Evolutionary conservation across 371 early-diverging fungal genomes (phyloP).

Genomic region (Apophysomyces elegans): DNA sequence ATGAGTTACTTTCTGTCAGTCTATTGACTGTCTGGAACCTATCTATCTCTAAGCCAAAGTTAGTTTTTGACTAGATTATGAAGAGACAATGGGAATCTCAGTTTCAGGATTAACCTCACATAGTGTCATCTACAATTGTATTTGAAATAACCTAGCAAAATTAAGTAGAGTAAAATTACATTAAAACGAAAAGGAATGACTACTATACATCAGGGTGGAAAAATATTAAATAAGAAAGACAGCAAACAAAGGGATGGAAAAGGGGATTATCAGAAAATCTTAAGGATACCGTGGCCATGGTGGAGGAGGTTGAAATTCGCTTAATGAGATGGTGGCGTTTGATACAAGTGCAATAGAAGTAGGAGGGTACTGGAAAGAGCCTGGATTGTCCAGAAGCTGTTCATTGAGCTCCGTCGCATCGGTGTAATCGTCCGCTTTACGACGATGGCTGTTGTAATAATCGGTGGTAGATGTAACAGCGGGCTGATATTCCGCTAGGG

Average conservation of each 20-base stretch:
- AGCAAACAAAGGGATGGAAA: neutral
- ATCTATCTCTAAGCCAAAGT: no score
- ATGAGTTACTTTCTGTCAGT: no score
- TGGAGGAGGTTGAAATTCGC: conserved; percentile 1
- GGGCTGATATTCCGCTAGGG: neutral
- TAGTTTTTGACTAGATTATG: no score
- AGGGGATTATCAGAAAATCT: neutral
- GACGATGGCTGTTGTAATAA: conserved; percentile 2
- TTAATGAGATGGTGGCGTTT: neutral
- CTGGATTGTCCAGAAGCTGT: neutral
- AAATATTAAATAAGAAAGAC: neutral
- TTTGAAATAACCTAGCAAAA: neutral
- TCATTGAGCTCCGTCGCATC: neutral
- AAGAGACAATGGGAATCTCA: no score
- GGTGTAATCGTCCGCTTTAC: conserved; percentile 2
- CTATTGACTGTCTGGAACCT: no score
- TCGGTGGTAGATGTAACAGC: neutral
- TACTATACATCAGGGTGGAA: neutral
- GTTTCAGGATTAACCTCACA: no score
- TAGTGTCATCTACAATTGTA: no score
- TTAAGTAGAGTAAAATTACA: neutral
- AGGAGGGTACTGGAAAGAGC: neutral
- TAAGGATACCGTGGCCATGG: conserved; percentile 9
- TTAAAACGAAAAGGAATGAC: neutral
- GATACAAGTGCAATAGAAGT: neutral